Conservation (phyloP, 768 basidiomycete genomes). For the Cyclocybe cylindracea region DNA sequence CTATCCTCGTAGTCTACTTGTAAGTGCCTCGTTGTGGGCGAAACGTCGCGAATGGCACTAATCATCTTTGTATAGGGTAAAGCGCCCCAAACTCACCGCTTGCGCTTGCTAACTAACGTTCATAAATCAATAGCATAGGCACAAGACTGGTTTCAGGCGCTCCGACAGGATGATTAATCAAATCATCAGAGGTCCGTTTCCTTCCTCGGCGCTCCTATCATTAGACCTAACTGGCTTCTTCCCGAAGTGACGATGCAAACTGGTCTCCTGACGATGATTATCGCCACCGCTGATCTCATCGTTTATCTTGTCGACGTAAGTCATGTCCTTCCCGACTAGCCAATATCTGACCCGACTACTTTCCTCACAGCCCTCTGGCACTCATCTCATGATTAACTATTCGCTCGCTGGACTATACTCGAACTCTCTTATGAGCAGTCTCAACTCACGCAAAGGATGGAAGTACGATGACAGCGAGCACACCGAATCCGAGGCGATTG, state of each 20-base stretch:
- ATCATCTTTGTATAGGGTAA: no score
- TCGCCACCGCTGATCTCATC: slow-evolving; percentile 19
- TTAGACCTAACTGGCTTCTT: neutral
- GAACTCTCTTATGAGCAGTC: slow-evolving; percentile 5
- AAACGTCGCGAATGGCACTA: no score
- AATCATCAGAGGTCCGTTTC: slow-evolving; percentile 19
- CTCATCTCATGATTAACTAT: neutral
- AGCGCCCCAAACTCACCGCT: no score
- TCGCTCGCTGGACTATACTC: slow-evolving; percentile 1
- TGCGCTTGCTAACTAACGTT: no score
- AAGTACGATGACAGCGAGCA: no score
- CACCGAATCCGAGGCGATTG: no score
- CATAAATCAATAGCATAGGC: slow-evolving; percentile 10
- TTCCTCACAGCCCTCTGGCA: neutral
- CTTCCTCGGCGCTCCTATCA: neutral
- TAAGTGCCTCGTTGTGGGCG: no score
- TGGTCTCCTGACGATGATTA: slow-evolving; percentile 21
- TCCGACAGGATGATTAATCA: slow-evolving; percentile 23
- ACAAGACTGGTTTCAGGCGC: slow-evolving; percentile 21
- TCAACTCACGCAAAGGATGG: neutral
- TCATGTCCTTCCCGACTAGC: neutral
- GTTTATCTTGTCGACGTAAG: slow-evolving; percentile 21
- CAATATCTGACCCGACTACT: no score
- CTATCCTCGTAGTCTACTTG: no score
- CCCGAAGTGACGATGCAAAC: slow-evolving; percentile 22